phyloP scores from a whole-genome alignment of 1,139 yeast species.

The Lodderomyces metapsilosis region DNA sequence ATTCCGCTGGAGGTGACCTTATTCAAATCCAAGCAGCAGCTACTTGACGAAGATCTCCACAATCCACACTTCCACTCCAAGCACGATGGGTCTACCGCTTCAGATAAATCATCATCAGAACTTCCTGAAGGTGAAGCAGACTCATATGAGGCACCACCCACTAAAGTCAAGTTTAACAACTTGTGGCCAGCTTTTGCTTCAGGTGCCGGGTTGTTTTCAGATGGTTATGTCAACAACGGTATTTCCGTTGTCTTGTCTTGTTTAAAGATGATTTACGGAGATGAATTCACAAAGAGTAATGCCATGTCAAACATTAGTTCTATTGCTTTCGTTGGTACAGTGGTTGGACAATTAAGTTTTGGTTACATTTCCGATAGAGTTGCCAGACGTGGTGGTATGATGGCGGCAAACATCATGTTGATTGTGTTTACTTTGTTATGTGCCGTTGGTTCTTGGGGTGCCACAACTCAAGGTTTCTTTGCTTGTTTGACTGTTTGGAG shows the following conservation, averaged over 20 bases:
- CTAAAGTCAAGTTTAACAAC: slow-evolving; percentile 23
- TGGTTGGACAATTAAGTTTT: slow-evolving; percentile 77
- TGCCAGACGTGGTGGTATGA: slow-evolving; percentile 80
- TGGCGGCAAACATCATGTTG: slow-evolving; percentile 67
- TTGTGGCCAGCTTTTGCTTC: slow-evolving; percentile 78
- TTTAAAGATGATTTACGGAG: slow-evolving; percentile 63
- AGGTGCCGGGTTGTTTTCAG: slow-evolving; percentile 89
- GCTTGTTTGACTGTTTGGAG: slow-evolving; percentile 82
- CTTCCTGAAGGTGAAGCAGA: slow-evolving; percentile 11
- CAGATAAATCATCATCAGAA: not conserved
- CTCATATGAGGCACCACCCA: not conserved
- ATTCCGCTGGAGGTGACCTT: slow-evolving; percentile 23
- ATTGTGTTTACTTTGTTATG: slow-evolving; percentile 73
- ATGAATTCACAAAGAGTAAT: slow-evolving; percentile 53
- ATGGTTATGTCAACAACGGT: slow-evolving; percentile 85
- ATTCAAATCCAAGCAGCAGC: slow-evolving; percentile 24
- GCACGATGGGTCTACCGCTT: not conserved
- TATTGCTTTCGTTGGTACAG: slow-evolving; percentile 88
- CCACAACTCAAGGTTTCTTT: slow-evolving; percentile 63
- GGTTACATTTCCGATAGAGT: slow-evolving; percentile 78
- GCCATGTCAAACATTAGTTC: slow-evolving; percentile 80
- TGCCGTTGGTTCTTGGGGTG: slow-evolving; percentile 85
- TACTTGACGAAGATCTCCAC: slow-evolving; percentile 24
- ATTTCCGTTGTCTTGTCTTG: slow-evolving; percentile 75
- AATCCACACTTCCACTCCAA: not conserved